Percentiles rank a stretch among this genome's conserved stretches.
Evolutionary conservation across 129 eudicot genomes (phyloP).

Genomic region (Centrapalus pauciflorus): DNA sequence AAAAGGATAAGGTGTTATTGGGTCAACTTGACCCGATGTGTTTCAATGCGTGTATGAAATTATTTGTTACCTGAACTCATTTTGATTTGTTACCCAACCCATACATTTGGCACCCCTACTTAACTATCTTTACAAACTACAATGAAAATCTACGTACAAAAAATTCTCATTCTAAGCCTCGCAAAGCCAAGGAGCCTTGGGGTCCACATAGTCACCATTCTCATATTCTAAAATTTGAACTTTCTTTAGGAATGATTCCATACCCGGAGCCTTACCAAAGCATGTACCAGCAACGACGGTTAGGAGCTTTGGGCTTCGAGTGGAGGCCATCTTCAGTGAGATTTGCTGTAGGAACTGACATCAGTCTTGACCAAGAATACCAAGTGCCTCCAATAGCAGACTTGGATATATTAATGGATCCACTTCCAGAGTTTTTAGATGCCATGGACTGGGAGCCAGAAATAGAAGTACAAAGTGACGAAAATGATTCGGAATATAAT

Average conservation of each 20-base stretch:
- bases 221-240: slow-evolving; percentile 16
- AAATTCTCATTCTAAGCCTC: background rate
- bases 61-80: no score
- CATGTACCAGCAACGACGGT: slow-evolving; percentile 73
- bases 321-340: slow-evolving; percentile 87
- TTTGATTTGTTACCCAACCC: no score
- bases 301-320: slow-evolving; percentile 83
- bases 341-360: slow-evolving; percentile 80
- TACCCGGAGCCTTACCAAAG: slow-evolving; percentile 97
- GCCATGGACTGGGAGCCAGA: slow-evolving; percentile 99
- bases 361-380: slow-evolving; percentile 74
- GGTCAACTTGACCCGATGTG: no score
- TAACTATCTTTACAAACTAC: no score
- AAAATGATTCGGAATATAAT: slow-evolving; percentile 81
- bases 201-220: background rate
- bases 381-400: slow-evolving; percentile 84
- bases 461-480: slow-evolving; percentile 76
- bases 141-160: no score
- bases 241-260: slow-evolving; percentile 73
- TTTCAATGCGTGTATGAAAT: no score
- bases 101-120: no score
- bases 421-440: slow-evolving; percentile 82
- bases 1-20: no score
- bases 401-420: slow-evolving; percentile 74
- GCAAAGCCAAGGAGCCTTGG: background rate